phyloP scores from a whole-genome alignment of 768 basidiomycete species.

The Tephrocybe sp. region DNA sequence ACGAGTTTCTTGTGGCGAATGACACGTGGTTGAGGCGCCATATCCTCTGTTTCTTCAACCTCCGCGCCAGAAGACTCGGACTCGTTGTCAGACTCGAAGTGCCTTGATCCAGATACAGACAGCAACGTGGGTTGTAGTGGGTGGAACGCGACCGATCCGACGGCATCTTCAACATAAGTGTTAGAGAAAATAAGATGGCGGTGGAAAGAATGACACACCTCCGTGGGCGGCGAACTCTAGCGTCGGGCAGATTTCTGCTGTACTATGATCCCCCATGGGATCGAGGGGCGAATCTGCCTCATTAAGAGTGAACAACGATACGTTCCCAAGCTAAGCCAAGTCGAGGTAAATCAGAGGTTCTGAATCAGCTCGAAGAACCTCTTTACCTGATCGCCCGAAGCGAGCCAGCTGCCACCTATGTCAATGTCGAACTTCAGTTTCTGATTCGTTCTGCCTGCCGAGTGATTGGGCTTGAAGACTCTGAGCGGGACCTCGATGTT shows the following conservation, averaged over 20 bases:
- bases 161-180: constrained; percentile 49
- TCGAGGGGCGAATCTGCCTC: constrained; percentile 7
- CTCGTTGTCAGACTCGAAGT: constrained; percentile 42
- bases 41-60: constrained; percentile 11
- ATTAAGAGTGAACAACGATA: constrained; percentile 59
- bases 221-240: constrained; percentile 52
- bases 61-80: constrained; percentile 26
- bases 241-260: constrained; percentile 23
- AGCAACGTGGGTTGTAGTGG: constrained; percentile 58
- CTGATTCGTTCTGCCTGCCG: constrained; percentile 61
- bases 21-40: neutral
- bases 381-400: constrained; percentile 68
- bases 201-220: constrained; percentile 37
- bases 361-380: neutral
- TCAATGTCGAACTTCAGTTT: constrained; percentile 79
- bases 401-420: constrained; percentile 58
- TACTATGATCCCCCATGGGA: neutral
- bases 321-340: constrained; percentile 48
- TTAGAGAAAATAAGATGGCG: neutral
- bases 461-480: constrained; percentile 27
- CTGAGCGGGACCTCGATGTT: constrained; percentile 44
- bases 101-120: constrained; percentile 78
- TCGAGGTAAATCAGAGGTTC: neutral
- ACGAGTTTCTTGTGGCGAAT: constrained; percentile 15
- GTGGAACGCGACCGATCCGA: constrained; percentile 75